Percentiles rank a stretch among this genome's conserved stretches.
phyloP scores from a whole-genome alignment of 2,329 filamentous ascomycete genomes.

The Dactylonectria macrodidyma region DNA sequence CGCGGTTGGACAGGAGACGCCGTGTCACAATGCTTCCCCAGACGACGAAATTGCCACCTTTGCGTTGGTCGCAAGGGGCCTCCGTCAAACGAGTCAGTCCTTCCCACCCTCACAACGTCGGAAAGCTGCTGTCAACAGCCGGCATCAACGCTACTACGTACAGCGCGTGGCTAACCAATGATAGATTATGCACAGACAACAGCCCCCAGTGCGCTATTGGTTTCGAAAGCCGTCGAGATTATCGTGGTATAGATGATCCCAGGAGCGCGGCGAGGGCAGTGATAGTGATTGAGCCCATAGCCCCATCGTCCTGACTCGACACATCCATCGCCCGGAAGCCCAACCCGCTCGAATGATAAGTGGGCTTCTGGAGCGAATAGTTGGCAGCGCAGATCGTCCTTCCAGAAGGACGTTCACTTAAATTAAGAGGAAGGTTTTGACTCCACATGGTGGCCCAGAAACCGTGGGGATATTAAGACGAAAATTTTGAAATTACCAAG shows the following conservation, averaged over 20 bases:
- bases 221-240: slow-evolving; percentile 34
- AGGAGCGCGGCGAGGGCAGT: slow-evolving; percentile 35
- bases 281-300: slow-evolving; percentile 33
- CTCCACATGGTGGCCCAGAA: slow-evolving; percentile 40
- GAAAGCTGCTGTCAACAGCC: slow-evolving; percentile 8
- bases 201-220: slow-evolving; percentile 24
- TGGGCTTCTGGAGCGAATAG: slow-evolving; percentile 34
- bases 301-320: slow-evolving; percentile 43
- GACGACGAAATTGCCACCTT: slow-evolving; percentile 32
- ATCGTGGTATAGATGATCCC: slow-evolving; percentile 40
- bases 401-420: slow-evolving; percentile 48
- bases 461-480: slow-evolving; percentile 43
- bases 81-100: slow-evolving; percentile 28
- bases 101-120: slow-evolving; percentile 5
- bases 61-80: slow-evolving; percentile 8
- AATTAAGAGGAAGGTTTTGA: slow-evolving; percentile 37
- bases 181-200: slow-evolving; percentile 31
- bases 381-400: slow-evolving; percentile 43
- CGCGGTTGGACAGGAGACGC: slow-evolving; percentile 36
- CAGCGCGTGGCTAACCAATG: slow-evolving; percentile 35
- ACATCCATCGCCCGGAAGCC: slow-evolving; percentile 39
- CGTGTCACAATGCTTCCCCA: slow-evolving; percentile 40
- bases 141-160: slow-evolving; percentile 26
- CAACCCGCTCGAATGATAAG: slow-evolving; percentile 40
- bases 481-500: slow-evolving; percentile 51